Evolutionary conservation across 495 filamentous ascomycete species (phyloP).

Genomic region (Hypomontagnella submonticulosa): DNA sequence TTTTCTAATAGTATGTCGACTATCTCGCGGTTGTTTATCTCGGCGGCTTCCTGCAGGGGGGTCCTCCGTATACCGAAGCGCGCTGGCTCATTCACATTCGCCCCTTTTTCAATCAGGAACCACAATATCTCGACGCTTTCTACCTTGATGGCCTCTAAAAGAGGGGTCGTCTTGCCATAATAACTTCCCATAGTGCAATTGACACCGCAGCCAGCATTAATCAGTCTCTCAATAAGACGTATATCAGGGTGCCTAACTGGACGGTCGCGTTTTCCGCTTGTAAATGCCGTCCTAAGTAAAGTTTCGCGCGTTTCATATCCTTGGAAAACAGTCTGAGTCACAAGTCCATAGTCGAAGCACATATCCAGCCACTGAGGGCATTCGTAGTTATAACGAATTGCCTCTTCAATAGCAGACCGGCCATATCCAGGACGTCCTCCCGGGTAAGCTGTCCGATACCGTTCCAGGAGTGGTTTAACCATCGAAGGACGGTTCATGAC

Average conservation of each 20-base stretch:
- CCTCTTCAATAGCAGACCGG: background rate
- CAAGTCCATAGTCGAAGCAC: too few relatives aligned
- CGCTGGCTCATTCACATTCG: slow-evolving; percentile 41
- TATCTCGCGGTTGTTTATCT: slow-evolving; percentile 41
- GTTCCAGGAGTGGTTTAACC: slow-evolving; percentile 7
- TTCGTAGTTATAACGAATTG: too few relatives aligned
- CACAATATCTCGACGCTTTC: slow-evolving; percentile 35
- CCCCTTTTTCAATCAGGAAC: slow-evolving; percentile 48
- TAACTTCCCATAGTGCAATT: too few relatives aligned
- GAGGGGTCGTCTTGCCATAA: background rate
- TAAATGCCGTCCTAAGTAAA: too few relatives aligned
- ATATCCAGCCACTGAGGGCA: too few relatives aligned
- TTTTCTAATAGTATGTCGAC: slow-evolving; percentile 27
- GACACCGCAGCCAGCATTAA: too few relatives aligned
- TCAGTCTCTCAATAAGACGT: too few relatives aligned
- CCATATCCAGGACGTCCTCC: slow-evolving; percentile 1
- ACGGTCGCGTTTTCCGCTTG: too few relatives aligned
- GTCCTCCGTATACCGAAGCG: slow-evolving; percentile 24
- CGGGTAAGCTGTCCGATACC: background rate
- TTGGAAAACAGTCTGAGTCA: too few relatives aligned
- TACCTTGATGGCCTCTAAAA: slow-evolving; percentile 32
- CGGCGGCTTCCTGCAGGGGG: slow-evolving; percentile 45
- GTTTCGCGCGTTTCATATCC: too few relatives aligned
- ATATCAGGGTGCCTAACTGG: too few relatives aligned
- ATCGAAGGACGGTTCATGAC: background rate